Conservation (phyloP, 2,329 filamentous ascomycete species). For the Purpureocillium lavendulum region DNA sequence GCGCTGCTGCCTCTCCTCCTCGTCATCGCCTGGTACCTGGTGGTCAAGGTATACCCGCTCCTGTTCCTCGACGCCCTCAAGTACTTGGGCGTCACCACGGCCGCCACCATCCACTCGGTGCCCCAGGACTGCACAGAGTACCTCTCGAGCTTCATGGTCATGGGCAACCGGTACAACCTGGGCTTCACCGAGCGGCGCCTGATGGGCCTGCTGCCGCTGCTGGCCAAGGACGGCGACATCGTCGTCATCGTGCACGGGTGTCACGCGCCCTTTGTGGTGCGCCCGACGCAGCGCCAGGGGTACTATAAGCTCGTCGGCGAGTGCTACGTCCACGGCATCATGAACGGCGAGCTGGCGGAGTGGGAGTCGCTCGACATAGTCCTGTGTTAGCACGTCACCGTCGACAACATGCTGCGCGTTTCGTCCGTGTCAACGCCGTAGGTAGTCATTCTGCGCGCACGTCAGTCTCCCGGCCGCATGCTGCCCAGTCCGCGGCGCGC, state of each 20-base stretch:
- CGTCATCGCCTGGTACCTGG: conserved; percentile 1
- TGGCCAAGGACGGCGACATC: conserved; percentile 2
- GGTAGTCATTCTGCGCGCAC: no score
- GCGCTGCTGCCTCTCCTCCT: conserved; percentile 1
- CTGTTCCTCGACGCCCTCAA: background rate
- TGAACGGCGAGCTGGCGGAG: conserved; percentile 8
- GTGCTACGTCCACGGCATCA: conserved; percentile 8
- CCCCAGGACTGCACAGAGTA: conserved; percentile 4
- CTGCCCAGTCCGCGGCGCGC: no score
- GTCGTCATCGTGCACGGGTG: conserved; percentile 7
- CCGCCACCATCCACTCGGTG: conserved; percentile 1
- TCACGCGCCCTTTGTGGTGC: conserved; percentile 7
- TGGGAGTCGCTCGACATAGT: conserved; percentile 1
- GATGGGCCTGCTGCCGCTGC: conserved; percentile 5
- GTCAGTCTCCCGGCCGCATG: no score
- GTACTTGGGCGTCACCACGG: conserved; percentile 2
- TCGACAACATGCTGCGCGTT: background rate
- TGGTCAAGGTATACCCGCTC: background rate
- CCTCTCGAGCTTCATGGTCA: background rate
- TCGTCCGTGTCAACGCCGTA: no score
- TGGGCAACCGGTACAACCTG: conserved; percentile 2
- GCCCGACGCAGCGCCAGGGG: conserved; percentile 1
- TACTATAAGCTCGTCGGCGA: conserved; percentile 6
- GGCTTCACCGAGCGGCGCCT: conserved; percentile 4
- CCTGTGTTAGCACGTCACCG: conserved; percentile 1